phyloP scores from a whole-genome alignment of 805 yeast genomes.

The Cyberlindnera amylophila region DNA sequence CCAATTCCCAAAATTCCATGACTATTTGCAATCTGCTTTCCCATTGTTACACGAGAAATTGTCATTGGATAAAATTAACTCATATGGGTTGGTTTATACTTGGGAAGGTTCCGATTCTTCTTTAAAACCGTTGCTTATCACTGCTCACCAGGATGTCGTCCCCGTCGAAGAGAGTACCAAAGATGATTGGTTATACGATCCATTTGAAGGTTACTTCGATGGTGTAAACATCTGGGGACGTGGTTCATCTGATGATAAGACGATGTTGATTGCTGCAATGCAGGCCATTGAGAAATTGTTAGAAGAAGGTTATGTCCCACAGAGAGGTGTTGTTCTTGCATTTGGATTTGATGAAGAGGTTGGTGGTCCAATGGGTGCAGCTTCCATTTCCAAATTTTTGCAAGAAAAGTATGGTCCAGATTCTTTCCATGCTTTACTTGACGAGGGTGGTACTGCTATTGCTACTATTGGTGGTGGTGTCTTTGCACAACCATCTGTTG shows the following conservation, averaged over 20 bases:
- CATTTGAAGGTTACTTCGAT: slow-evolving; percentile 61
- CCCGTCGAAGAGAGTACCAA: slow-evolving; percentile 62
- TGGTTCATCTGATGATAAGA: slow-evolving; percentile 74
- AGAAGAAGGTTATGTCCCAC: slow-evolving; percentile 43
- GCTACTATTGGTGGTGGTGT: slow-evolving; percentile 30
- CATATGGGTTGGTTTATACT: slow-evolving; percentile 59
- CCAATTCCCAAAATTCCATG: slow-evolving; percentile 38
- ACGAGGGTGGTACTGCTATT: slow-evolving; percentile 56
- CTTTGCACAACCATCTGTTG: slow-evolving; percentile 53
- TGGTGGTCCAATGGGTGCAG: slow-evolving; percentile 61
- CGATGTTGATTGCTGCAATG: slow-evolving; percentile 55
- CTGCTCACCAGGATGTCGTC: slow-evolving; percentile 80
- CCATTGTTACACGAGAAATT: slow-evolving; percentile 47
- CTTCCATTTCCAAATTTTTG: slow-evolving; percentile 39
- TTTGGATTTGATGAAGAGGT: slow-evolving; percentile 79
- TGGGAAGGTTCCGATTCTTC: slow-evolving; percentile 50
- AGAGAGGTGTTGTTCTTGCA: slow-evolving; percentile 55
- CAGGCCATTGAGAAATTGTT: slow-evolving; percentile 56
- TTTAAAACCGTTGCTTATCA: slow-evolving; percentile 61
- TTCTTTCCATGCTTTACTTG: slow-evolving; percentile 57
- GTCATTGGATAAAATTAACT: slow-evolving; percentile 51
- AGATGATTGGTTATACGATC: slow-evolving; percentile 59
- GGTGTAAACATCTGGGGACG: slow-evolving; percentile 68
- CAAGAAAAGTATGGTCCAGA: slow-evolving; percentile 52
- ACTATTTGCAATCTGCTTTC: slow-evolving; percentile 48